These are phyloP conservation scores for Pseudopithomyces maydicus DNA, from an alignment of 2,329 filamentous ascomycete genomes.

Conservation along the genomic window DNA sequence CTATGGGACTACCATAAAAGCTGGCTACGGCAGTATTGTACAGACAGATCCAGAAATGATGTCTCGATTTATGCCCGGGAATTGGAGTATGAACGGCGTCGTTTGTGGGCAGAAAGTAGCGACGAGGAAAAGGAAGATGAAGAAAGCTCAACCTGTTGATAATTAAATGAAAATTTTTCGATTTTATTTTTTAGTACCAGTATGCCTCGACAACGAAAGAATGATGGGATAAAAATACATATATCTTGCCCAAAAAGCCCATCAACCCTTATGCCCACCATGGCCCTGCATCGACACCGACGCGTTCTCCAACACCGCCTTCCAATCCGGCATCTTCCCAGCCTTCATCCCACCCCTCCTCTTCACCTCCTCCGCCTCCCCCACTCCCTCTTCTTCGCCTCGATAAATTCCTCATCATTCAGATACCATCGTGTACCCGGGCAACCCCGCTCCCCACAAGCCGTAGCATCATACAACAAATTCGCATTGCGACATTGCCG, in stretches of 20 bases:
- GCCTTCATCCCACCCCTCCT: neutral
- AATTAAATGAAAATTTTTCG: too few relatives aligned
- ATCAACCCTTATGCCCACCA: too few relatives aligned
- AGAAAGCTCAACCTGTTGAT: neutral
- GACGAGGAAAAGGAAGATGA: neutral
- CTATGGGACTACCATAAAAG: neutral
- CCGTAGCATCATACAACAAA: neutral
- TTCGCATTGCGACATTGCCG: neutral
- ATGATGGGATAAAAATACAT: too few relatives aligned
- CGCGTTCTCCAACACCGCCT: neutral
- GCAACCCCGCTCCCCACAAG: neutral
- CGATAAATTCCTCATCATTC: neutral
- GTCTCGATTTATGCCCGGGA: neutral
- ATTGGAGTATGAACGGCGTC: neutral
- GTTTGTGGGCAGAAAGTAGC: neutral
- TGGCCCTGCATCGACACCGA: neutral
- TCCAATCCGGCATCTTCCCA: neutral
- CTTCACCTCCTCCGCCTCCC: neutral
- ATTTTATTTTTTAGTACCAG: too few relatives aligned
- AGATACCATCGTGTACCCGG: neutral
- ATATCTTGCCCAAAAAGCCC: too few relatives aligned
- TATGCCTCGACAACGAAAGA: too few relatives aligned
- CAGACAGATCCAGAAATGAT: neutral
- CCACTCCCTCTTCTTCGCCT: neutral
- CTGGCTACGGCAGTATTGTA: neutral